Base-by-base conservation (phyloP, 345 rosid genomes). In the Eucalyptus albens region DNA sequence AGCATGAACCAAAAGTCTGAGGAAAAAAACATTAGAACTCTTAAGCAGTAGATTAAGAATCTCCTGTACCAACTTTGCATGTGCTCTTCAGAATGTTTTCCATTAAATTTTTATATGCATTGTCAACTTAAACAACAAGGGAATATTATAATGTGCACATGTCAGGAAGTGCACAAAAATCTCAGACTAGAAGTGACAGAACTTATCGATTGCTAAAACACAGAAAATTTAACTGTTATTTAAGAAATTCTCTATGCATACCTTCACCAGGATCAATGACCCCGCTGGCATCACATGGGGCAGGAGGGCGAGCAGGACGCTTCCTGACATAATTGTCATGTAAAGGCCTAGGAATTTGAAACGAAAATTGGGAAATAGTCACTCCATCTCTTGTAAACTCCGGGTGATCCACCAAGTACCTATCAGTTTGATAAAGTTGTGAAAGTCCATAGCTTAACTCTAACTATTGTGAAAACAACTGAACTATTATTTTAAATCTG, bases 281-380 rank as follows among this genome's bases (percentile, higher is more conserved):
- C 40, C 86, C 40, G 13, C 62, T n/a, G 31, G 50, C 88, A 88
- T 88, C 88, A 87, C 81, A 82, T 22, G 89, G 50, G 69, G 59
- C 89, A 59, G 88, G 21, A 47, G 72, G 47, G 16, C 88, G 90
- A 27, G 89, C 44, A 86, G 89, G 91, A 24, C 92, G 90, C 87
- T 90, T 90, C 87, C 87, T 88, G 19, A 90, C 90, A 77, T 90
- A 90, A 86, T 87, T 88, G 15, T 90, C 90, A 27, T 90, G 87
- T 53, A 90, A 83, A 56, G 92, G 92, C 92, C 89, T 89, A 15
- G 92, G 92, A 62, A 88, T 89, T 89, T 90, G 90, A 87, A 90
- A 90, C 44, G 92, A 90, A 87, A 90, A 90, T 86, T 88, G 90
- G 21, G 89, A 80, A 83, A 90, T 22, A 15, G 85, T 86, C 45